Conservation (phyloP, 345 rosid species). For the Salix caprea region DNA sequence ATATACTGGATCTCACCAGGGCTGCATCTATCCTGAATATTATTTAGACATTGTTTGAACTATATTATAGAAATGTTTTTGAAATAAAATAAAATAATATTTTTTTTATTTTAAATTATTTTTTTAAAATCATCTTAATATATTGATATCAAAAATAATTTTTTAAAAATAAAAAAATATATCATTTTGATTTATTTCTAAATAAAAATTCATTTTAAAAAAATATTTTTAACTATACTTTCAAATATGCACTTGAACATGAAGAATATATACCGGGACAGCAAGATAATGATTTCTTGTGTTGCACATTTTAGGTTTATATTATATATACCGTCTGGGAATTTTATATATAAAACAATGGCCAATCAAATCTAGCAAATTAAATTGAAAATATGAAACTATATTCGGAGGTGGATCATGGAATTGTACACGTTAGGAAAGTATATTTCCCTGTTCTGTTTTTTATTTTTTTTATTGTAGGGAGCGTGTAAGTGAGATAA, state of each 20-base stretch:
- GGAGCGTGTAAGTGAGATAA: not conserved
- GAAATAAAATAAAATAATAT: not conserved
- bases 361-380: not conserved
- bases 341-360: too few species aligned
- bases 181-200: too few species aligned
- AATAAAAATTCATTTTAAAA: not conserved
- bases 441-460: not conserved
- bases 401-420: conserved; percentile 27
- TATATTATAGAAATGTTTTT: too few species aligned
- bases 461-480: not conserved
- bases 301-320: not conserved
- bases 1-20: too few species aligned
- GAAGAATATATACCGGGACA: conserved; percentile 16
- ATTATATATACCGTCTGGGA: not conserved
- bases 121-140: not conserved
- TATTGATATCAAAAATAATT: not conserved
- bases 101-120: not conserved
- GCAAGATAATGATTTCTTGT: not conserved
- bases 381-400: not conserved
- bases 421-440: not conserved
- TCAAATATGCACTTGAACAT: not conserved
- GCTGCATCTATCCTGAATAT: too few species aligned
- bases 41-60: too few species aligned
- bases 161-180: too few species aligned
- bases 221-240: not conserved